These are phyloP conservation scores for Penicillium frequentans DNA, from an alignment of 2,329 filamentous ascomycete genomes.

Conservation along the genomic window DNA sequence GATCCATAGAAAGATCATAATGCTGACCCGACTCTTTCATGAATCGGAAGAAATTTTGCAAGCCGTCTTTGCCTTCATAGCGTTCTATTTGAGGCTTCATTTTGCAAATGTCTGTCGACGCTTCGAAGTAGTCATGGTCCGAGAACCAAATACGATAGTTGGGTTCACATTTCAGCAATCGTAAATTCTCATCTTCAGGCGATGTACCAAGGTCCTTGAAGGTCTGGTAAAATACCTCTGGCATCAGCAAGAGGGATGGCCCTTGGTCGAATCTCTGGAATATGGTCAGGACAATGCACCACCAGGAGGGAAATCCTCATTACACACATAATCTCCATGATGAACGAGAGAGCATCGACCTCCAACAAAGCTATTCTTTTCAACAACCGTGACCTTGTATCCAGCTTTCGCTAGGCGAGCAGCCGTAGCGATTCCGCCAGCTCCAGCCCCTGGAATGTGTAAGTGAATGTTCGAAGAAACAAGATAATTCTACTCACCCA, in stretches of 20 bases:
- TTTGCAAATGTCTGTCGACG: conserved; percentile 66
- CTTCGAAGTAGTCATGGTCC: conserved; percentile 58
- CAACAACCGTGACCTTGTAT: conserved; percentile 71
- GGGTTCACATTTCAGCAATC: conserved; percentile 69
- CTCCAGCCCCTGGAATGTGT: conserved; percentile 45
- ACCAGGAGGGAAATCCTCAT: neutral
- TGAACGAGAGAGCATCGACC: conserved; percentile 69
- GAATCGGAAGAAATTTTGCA: conserved; percentile 67
- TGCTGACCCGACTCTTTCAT: conserved; percentile 67
- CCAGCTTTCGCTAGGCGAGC: conserved; percentile 70
- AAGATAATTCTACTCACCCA: neutral
- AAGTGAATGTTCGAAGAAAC: neutral
- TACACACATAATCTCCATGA: conserved; percentile 55
- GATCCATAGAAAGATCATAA: conserved; percentile 66
- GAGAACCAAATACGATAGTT: conserved; percentile 76
- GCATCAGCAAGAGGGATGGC: conserved; percentile 70
- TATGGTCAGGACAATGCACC: neutral
- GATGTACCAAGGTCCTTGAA: conserved; percentile 69
- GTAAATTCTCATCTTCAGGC: conserved; percentile 64
- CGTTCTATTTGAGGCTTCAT: conserved; percentile 73
- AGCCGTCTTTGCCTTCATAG: conserved; percentile 71
- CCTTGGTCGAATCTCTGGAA: conserved; percentile 71
- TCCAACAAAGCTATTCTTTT: conserved; percentile 73
- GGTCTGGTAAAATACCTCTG: conserved; percentile 67
- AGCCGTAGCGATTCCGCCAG: conserved; percentile 69